phyloP scores from a whole-genome alignment of 1,284 basidiomycete genomes.

The Pascua guehoae region DNA sequence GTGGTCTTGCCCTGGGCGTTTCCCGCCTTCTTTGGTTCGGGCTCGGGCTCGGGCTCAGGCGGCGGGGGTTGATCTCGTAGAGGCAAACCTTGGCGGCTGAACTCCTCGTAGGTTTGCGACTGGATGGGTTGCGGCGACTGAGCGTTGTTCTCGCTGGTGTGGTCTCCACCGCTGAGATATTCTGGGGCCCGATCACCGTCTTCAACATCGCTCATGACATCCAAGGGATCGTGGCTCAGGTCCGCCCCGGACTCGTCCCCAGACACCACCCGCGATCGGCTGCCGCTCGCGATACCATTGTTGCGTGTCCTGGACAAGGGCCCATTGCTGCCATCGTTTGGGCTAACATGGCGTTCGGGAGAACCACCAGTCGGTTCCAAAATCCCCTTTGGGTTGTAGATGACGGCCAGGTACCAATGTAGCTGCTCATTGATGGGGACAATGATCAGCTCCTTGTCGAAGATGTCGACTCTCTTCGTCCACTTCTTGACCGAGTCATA shows the following conservation, averaged over 20 bases:
- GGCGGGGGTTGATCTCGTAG: neutral
- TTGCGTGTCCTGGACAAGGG: too few species aligned
- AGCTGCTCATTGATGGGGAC: conserved; percentile 96
- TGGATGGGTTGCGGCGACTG: conserved; percentile 9
- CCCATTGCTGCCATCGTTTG: too few species aligned
- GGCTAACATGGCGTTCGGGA: too few species aligned
- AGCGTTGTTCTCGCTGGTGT: neutral
- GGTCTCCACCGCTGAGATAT: too few species aligned
- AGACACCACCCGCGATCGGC: too few species aligned
- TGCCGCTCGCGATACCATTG: too few species aligned
- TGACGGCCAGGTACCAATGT: conserved; percentile 97
- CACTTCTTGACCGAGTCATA: conserved; percentile 88
- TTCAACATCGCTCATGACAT: neutral
- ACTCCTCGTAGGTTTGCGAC: neutral
- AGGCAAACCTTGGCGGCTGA: neutral
- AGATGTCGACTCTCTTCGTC: conserved; percentile 80
- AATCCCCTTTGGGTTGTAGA: conserved; percentile 64
- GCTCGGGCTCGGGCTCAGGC: neutral
- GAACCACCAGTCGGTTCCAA: neutral
- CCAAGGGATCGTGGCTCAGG: neutral
- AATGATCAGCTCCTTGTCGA: conserved; percentile 85
- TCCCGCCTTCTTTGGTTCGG: neutral
- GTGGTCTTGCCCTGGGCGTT: neutral
- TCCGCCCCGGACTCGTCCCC: too few species aligned
- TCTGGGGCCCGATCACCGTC: neutral